phyloP scores from a whole-genome alignment of 108 stramenopile genomes.

The Fistulifera pelliculosa region DNA sequence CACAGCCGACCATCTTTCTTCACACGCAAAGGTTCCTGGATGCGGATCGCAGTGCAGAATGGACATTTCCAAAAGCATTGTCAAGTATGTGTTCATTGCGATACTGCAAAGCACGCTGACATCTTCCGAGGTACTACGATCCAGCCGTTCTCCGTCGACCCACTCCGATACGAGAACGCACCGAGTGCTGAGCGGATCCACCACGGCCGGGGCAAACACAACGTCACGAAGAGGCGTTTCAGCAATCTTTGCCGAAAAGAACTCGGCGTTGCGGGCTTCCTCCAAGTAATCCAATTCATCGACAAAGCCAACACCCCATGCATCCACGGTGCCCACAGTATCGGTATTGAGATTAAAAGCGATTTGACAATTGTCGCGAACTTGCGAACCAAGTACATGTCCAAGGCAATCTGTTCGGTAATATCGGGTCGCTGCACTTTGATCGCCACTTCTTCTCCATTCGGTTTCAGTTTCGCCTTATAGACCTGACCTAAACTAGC shows the following conservation, averaged over 20 bases:
- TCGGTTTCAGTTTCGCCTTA: constrained; percentile 39
- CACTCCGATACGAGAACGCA: constrained; percentile 87
- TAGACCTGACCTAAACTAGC: constrained; percentile 93
- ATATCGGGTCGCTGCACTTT: constrained; percentile 95
- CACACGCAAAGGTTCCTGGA: constrained; percentile 45
- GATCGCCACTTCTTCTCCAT: constrained; percentile 72
- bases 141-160: constrained; percentile 89
- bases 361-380: constrained; percentile 53
- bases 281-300: constrained; percentile 91
- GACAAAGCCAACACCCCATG: constrained; percentile 90
- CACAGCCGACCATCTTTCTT: constrained; percentile 86
- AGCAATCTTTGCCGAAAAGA: constrained; percentile 56
- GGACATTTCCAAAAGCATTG: constrained; percentile 81
- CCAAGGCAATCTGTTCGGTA: constrained; percentile 87
- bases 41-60: constrained; percentile 48
- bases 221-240: constrained; percentile 65
- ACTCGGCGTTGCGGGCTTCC: constrained; percentile 81
- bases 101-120: constrained; percentile 76
- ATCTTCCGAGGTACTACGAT: constrained; percentile 59
- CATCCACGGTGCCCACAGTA: constrained; percentile 78
- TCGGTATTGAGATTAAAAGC: constrained; percentile 69
- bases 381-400: constrained; percentile 89
- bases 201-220: constrained; percentile 65
- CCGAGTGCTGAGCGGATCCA: constrained; percentile 63
- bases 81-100: constrained; percentile 85